These are phyloP conservation scores for Rhododendron vialii DNA, from an alignment of 148 eudicot species.

Conservation along the genomic window DNA sequence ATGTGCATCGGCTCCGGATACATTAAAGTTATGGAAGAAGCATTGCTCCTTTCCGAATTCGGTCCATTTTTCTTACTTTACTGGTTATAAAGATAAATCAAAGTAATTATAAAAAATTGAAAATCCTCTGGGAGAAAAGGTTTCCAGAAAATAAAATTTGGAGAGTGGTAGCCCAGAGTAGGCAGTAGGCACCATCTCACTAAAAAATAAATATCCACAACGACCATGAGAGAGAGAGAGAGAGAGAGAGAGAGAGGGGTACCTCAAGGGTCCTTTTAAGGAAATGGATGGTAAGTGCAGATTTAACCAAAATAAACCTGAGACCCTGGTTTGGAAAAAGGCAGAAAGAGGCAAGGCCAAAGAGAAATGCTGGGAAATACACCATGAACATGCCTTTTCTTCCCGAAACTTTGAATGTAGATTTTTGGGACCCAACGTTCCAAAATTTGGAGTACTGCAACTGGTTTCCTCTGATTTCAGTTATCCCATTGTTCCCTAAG, in stretches of 20 bases:
- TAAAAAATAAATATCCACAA: no score
- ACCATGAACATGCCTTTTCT: constrained; percentile 24
- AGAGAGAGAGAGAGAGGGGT: background rate
- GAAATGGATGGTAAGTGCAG: constrained; percentile 25
- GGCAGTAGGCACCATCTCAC: no score
- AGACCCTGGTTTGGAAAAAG: constrained; percentile 2
- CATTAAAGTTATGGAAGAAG: no score
- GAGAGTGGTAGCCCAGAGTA: background rate
- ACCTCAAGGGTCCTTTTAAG: constrained; percentile 33
- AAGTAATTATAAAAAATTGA: no score
- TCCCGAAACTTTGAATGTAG: background rate
- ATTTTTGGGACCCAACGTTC: constrained; percentile 4
- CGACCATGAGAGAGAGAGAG: background rate
- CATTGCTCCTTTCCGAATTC: no score
- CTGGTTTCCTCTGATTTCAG: constrained; percentile 32
- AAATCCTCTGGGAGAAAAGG: background rate
- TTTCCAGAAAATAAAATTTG: no score
- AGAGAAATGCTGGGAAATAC: constrained; percentile 29
- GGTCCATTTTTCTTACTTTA: no score
- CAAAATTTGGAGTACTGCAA: constrained; percentile 40
- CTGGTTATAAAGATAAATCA: no score
- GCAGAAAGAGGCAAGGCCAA: constrained; percentile 9
- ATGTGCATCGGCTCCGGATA: no score
- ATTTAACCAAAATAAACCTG: constrained; percentile 20
- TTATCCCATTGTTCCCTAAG: constrained; percentile 16